A percentile compares a stretch with the other conserved stretches of the same genome.
These are phyloP conservation scores for Trematosphaeria pertusa DNA, from an alignment of 2,329 filamentous ascomycete species.

Conservation along the genomic window DNA sequence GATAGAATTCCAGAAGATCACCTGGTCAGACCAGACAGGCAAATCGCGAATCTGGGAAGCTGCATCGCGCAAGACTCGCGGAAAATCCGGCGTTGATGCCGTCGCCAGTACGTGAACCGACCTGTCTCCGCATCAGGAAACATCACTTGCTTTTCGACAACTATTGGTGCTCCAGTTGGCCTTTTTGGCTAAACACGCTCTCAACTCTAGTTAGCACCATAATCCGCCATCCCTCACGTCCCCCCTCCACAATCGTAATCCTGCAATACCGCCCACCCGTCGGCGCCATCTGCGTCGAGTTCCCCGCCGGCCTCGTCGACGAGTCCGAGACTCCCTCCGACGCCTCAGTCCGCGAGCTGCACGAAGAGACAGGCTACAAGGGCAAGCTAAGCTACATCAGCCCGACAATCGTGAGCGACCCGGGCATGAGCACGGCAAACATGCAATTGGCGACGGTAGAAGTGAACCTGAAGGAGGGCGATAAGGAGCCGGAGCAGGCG, in stretches of 20 bases:
- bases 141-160: too few species aligned
- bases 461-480: slow-evolving; percentile 60
- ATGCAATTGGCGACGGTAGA: slow-evolving; percentile 68
- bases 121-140: slow-evolving; percentile 47
- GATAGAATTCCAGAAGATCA: slow-evolving; percentile 63
- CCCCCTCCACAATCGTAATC: slow-evolving; percentile 61
- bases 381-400: slow-evolving; percentile 60
- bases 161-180: too few species aligned
- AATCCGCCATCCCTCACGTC: slow-evolving; percentile 55
- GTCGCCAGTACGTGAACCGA: slow-evolving; percentile 53
- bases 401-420: slow-evolving; percentile 72
- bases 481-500: slow-evolving; percentile 62
- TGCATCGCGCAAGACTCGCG: slow-evolving; percentile 59
- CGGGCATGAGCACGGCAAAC: slow-evolving; percentile 66
- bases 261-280: slow-evolving; percentile 68
- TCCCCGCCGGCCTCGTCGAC: slow-evolving; percentile 67
- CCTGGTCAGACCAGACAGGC: slow-evolving; percentile 57
- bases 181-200: too few species aligned
- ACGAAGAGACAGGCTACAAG: slow-evolving; percentile 69
- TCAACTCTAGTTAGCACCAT: slow-evolving; percentile 55
- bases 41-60: slow-evolving; percentile 58
- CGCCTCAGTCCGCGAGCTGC: slow-evolving; percentile 64
- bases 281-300: slow-evolving; percentile 65
- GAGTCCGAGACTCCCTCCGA: slow-evolving; percentile 62
- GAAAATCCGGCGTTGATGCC: slow-evolving; percentile 64